Percentiles rank a stretch among this genome's conserved stretches.
Evolutionary conservation across 2,329 filamentous ascomycete genomes (phyloP).

Genomic region (Capronia coronata): DNA sequence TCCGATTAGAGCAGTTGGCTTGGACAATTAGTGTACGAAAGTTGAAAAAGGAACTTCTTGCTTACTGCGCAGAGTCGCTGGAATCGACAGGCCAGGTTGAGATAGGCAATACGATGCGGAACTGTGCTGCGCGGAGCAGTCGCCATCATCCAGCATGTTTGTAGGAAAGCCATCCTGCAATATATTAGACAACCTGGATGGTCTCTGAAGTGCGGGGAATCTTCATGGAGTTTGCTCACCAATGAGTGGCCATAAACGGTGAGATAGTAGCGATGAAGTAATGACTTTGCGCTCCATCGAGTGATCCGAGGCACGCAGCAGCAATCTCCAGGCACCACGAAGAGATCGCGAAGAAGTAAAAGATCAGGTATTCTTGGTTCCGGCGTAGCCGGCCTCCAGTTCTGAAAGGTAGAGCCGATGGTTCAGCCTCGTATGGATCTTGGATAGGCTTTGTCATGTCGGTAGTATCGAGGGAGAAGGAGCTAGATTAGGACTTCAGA

Average conservation of each 20-base stretch:
- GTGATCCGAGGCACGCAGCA: conserved; percentile 17
- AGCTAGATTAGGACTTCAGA: too few relatives aligned
- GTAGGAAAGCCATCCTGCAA: conserved; percentile 18
- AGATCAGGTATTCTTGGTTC: conserved; percentile 20
- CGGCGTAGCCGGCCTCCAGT: conserved; percentile 16
- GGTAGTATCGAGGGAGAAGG: too few relatives aligned
- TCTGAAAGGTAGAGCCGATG: conserved; percentile 13
- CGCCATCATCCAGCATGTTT: conserved; percentile 21
- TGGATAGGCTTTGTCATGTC: conserved; percentile 19
- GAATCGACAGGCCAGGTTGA: conserved; percentile 21
- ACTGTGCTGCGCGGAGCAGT: conserved; percentile 14
- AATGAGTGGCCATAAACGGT: conserved; percentile 14
- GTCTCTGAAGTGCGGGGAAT: background rate
- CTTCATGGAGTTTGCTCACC: conserved; percentile 6
- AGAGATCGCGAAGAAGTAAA: conserved; percentile 19
- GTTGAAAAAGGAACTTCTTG: background rate
- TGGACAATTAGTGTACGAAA: conserved; percentile 1
- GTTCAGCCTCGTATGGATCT: conserved; percentile 14
- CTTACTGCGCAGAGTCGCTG: conserved; percentile 19
- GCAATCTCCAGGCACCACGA: conserved; percentile 15
- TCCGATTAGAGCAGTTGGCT: conserved; percentile 19
- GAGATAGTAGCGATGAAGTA: conserved; percentile 17
- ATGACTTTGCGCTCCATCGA: conserved; percentile 20
- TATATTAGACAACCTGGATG: background rate
- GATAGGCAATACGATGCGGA: conserved; percentile 15